Conservation (phyloP, 1,139 yeast species). For the Zygoascus meyerae region DNA sequence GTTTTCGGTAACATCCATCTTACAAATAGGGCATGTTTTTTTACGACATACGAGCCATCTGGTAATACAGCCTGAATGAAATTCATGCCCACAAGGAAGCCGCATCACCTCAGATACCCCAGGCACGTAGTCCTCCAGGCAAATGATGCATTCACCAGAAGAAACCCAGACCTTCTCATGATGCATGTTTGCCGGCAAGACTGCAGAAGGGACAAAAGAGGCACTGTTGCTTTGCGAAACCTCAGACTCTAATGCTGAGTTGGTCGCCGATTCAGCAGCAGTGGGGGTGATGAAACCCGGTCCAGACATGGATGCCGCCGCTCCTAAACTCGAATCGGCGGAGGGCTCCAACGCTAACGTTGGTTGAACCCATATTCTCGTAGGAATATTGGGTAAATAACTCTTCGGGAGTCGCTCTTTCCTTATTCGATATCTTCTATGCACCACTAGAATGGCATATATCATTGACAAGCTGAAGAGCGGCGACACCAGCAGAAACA, state of each 20-base stretch:
- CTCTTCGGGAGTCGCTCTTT: constrained; percentile 36
- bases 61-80: constrained; percentile 38
- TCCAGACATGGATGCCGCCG: constrained; percentile 1
- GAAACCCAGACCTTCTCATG: constrained; percentile 30
- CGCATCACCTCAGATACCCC: constrained; percentile 34
- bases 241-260: neutral
- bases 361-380: constrained; percentile 30
- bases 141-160: constrained; percentile 39
- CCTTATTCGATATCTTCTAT: constrained; percentile 33
- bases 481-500: constrained; percentile 38
- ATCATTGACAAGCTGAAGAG: constrained; percentile 37
- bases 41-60: constrained; percentile 37
- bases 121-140: constrained; percentile 37
- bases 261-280: neutral
- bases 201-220: neutral
- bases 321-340: neutral
- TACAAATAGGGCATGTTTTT: constrained; percentile 36
- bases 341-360: neutral
- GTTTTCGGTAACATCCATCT: constrained; percentile 25
- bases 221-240: neutral
- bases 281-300: neutral
- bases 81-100: constrained; percentile 42
- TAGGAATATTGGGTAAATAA: constrained; percentile 35
- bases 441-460: constrained; percentile 34
- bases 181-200: constrained; percentile 5